These are phyloP conservation scores for Fusarium annulatum DNA, from an alignment of 2,329 filamentous ascomycete species.

Conservation along the genomic window DNA sequence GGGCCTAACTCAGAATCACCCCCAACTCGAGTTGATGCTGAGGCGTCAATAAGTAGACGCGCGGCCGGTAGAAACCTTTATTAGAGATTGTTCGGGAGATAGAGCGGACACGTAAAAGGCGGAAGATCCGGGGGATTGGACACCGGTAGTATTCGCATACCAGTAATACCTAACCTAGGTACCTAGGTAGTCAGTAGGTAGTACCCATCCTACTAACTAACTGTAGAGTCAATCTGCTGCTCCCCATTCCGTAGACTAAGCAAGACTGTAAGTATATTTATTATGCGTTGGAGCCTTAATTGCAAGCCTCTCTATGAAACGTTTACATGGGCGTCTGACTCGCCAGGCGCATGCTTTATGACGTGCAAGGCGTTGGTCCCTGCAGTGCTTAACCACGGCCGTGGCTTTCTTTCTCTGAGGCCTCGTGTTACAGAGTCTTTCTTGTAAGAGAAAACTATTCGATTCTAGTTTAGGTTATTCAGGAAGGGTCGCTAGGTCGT, in stretches of 20 bases:
- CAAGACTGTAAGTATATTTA: neutral
- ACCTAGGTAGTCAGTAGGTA: neutral
- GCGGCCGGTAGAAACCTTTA: constrained; percentile 8
- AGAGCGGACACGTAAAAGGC: neutral
- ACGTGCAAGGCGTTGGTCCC: constrained; percentile 9
- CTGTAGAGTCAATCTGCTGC: neutral
- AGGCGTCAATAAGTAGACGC: constrained; percentile 8
- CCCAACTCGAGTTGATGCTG: neutral
- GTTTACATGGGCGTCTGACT: constrained; percentile 2
- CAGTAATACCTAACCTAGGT: neutral
- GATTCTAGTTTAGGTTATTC: neutral
- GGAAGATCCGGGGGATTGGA: neutral
- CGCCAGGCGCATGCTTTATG: neutral
- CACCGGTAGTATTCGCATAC: neutral
- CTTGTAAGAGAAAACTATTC: neutral
- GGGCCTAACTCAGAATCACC: neutral
- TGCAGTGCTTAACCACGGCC: neutral
- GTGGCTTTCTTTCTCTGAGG: neutral
- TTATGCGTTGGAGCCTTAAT: neutral
- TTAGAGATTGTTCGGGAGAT: neutral
- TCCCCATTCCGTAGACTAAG: neutral
- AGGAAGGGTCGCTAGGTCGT: neutral
- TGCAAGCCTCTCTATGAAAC: neutral
- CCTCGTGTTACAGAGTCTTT: neutral
- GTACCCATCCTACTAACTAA: neutral